Conservation (phyloP, 78 protist genomes). For the Parvularia atlantis region DNA sequence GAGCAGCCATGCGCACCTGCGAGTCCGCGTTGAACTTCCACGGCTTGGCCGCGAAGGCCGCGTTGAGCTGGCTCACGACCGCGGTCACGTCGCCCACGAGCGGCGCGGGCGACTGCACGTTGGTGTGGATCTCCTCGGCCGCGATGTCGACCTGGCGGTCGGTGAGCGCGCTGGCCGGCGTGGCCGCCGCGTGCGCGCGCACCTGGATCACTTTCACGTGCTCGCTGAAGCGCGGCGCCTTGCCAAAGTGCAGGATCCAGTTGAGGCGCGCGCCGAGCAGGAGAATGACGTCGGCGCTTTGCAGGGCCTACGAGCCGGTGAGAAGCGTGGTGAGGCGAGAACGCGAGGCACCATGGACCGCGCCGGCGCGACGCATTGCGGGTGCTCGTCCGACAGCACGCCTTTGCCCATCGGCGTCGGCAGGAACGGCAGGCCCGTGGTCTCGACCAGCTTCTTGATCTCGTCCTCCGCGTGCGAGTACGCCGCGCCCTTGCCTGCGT, state of each 20-base stretch:
- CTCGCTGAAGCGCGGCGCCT: slow-evolving; percentile 13
- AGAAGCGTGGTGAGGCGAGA: no score
- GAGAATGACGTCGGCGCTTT: slow-evolving; percentile 33
- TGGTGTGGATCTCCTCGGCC: slow-evolving; percentile 1
- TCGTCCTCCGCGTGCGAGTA: slow-evolving; percentile 20
- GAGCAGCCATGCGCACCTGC: no score
- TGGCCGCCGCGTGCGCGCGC: no score
- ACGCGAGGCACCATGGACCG: no score
- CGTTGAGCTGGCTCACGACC: slow-evolving; percentile 7
- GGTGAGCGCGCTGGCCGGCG: no score
- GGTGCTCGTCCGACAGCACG: slow-evolving; percentile 32
- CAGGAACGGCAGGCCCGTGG: slow-evolving; percentile 35
- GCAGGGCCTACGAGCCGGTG: slow-evolving; percentile 35
- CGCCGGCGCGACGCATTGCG: slow-evolving; percentile 30
- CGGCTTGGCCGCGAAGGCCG: not conserved
- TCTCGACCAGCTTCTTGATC: slow-evolving; percentile 7
- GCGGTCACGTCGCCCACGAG: slow-evolving; percentile 22
- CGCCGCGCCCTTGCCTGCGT: slow-evolving; percentile 66
- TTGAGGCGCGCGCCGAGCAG: slow-evolving; percentile 51
- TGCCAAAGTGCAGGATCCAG: slow-evolving; percentile 50
- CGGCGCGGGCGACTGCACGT: not conserved
- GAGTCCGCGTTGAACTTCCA: not conserved
- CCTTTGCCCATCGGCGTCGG: slow-evolving; percentile 68
- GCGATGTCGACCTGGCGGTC: slow-evolving; percentile 34
- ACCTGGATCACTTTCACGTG: slow-evolving; percentile 28